phyloP scores from a whole-genome alignment of 352 stramenopile species.

The Phytophthora fragariae region DNA sequence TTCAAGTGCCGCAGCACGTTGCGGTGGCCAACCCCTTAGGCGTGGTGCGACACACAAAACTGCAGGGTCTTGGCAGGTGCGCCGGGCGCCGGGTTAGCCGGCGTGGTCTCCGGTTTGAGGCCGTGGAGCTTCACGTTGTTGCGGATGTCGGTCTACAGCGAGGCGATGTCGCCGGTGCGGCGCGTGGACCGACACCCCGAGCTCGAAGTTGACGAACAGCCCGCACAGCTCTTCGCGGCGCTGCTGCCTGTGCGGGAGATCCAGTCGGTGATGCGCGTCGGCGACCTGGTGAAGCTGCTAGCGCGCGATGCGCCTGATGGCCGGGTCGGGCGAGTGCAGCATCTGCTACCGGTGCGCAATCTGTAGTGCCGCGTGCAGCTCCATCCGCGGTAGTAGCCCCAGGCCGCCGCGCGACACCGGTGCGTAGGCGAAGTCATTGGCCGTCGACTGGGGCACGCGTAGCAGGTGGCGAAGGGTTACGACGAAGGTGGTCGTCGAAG shows the following conservation, averaged over 20 bases:
- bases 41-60: slow-evolving; percentile 21
- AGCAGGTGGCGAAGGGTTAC: no score
- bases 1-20: not conserved
- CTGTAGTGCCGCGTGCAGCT: no score
- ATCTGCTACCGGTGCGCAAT: no score
- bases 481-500: no score
- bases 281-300: slow-evolving; percentile 22
- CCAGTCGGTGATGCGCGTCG: not conserved
- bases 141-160: slow-evolving; percentile 25
- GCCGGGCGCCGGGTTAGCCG: not conserved
- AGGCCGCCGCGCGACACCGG: no score
- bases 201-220: not conserved
- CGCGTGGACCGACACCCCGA: not conserved
- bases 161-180: slow-evolving; percentile 9
- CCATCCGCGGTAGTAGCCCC: no score
- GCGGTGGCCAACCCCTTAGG: not conserved
- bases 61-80: not conserved
- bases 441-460: no score
- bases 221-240: slow-evolving; percentile 1
- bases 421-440: no score
- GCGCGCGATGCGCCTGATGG: not conserved
- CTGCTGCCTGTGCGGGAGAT: slow-evolving; percentile 1
- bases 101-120: no score
- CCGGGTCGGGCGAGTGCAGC: not conserved
- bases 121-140: not conserved